phyloP scores from a whole-genome alignment of 73 alveolate species.

The Paramecium pentaurelia region DNA sequence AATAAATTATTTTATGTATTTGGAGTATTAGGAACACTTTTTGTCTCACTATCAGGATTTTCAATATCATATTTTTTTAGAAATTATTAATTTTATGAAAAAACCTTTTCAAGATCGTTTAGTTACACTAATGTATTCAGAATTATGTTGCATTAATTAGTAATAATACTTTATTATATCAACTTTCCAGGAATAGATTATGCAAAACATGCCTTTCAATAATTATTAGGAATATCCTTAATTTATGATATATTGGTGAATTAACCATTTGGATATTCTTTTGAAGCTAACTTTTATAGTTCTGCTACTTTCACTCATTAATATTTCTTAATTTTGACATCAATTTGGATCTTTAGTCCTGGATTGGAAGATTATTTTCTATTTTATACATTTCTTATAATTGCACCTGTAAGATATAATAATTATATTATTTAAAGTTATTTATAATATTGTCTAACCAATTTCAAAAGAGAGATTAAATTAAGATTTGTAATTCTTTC shows the following conservation, averaged over 20 bases:
- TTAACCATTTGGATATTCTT: not conserved
- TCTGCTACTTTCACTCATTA: not conserved
- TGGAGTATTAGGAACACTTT: not conserved
- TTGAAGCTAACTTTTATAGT: not conserved
- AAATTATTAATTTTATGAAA: not conserved
- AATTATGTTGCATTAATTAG: not conserved
- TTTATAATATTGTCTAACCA: not conserved
- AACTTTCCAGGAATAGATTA: not conserved
- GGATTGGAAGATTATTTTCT: not conserved
- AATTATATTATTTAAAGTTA: not conserved
- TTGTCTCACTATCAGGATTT: not conserved
- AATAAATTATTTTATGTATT: not conserved
- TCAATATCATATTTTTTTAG: not conserved
- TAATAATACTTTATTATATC: not conserved
- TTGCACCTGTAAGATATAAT: not conserved
- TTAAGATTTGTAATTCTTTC: not conserved
- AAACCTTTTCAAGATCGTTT: not conserved
- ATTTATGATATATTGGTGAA: not conserved
- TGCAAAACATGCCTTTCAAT: not conserved
- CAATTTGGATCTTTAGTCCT: slow-evolving; percentile 7
- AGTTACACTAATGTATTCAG: not conserved
- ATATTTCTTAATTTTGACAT: not conserved
- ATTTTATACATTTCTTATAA: not conserved
- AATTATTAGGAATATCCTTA: not conserved
- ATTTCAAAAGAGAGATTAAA: not conserved